Base-by-base conservation (phyloP, 2,329 filamentous ascomycete genomes). In the Paecilomyces formosus region DNA sequence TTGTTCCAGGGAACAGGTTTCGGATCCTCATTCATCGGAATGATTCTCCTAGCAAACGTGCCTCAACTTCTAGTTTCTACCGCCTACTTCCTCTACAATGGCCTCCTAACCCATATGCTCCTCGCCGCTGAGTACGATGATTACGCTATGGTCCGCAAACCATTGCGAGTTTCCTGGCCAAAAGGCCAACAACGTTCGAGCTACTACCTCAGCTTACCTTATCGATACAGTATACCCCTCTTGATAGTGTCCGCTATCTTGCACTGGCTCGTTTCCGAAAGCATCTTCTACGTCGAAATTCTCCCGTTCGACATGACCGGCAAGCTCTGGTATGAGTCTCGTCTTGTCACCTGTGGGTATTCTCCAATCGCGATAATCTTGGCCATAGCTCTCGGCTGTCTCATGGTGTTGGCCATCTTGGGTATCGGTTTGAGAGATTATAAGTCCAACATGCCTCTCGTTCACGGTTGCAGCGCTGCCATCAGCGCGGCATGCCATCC, bases 191-290 rank as follows among this genome's bases (percentile, higher is more conserved):
- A 82, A 61, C 67, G 76, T 3, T 74, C 72, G 0, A 77, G 70
- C 1, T 80, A 78, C 59, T 79, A 73, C 55, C 72, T 81, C 4
- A 72, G 68, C 1, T 65, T 82, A 0, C 78, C 78, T 0, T 73
- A 75, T 18, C 68, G 67, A 3, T 81, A 77, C 49, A 70, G 70
- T 0, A 33, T 79, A 0, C 76, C 78, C 0, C 63, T 80, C 0
- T 63, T 75, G 0, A 55, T 64, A 0, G 62, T 61, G 2, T 72
- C 69, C 0, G 68, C 66, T 0, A 0, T 76, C 0, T 63, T 81
- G 55, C 77, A 81, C 60, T 81, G 78, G 78, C 66, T 81, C 9
- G 63, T 79, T 4, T 81, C 76, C 0, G 76, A 79, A 60, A 74
- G 73, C 28, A 60, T 79, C 3, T 81, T 79, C 63, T 62, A 52